phyloP scores from a whole-genome alignment of 2,329 filamentous ascomycete genomes.

The Calycina herbarum region DNA sequence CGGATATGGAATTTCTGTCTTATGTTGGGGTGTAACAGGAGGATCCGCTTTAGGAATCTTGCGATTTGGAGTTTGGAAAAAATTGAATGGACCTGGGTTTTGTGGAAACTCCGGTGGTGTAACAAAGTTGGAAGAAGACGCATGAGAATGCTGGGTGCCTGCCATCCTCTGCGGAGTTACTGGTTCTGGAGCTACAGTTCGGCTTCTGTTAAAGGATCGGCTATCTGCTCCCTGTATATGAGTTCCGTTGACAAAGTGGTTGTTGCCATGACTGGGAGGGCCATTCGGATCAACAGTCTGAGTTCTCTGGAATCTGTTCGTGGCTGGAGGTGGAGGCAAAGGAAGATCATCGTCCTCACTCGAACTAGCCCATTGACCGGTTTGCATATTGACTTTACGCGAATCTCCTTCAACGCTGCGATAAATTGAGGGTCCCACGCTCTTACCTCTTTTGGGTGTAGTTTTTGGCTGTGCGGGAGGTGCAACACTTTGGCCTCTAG shows the following conservation, averaged over 20 bases:
- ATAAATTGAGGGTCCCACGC: background rate
- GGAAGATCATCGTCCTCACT: background rate
- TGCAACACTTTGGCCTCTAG: background rate
- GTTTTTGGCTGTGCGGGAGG: background rate
- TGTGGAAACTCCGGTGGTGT: background rate
- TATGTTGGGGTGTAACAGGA: background rate
- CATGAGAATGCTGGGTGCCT: background rate
- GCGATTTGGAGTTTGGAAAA: background rate
- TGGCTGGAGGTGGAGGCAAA: background rate
- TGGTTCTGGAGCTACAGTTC: background rate
- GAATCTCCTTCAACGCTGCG: background rate
- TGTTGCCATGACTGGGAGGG: background rate
- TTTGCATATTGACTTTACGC: background rate
- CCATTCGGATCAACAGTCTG: background rate
- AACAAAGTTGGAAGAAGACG: background rate
- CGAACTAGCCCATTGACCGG: background rate
- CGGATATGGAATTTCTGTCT: background rate
- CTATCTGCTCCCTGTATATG: background rate
- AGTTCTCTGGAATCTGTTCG: background rate
- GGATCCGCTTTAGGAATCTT: background rate
- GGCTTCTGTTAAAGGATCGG: background rate
- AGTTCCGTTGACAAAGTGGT: background rate
- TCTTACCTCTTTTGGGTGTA: background rate
- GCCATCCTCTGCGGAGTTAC: background rate
- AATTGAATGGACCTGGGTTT: background rate